Evolutionary conservation across 176 grass and related monocot species (phyloP).

Genomic region (Oryza nivara): DNA sequence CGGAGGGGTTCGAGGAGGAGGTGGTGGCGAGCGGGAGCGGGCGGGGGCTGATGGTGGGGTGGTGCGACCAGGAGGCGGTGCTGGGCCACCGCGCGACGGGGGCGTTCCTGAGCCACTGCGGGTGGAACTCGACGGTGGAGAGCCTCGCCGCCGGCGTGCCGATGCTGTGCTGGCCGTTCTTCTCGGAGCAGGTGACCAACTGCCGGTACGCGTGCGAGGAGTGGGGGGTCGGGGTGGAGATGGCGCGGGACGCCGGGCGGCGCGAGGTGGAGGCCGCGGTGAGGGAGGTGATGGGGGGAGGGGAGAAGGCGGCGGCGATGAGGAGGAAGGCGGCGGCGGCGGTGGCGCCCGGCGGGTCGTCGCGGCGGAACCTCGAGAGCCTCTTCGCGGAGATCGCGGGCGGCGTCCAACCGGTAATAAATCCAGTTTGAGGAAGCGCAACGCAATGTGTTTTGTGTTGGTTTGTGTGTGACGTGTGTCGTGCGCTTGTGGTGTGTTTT

Average conservation of each 20-base stretch:
- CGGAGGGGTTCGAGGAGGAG: conserved; percentile 45
- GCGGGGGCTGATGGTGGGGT: conserved; percentile 46
- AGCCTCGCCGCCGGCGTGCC: conserved; percentile 61
- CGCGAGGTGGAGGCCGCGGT: conserved; percentile 51
- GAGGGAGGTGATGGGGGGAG: conserved; percentile 50
- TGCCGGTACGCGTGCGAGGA: conserved; percentile 55
- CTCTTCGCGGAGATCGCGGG: conserved; percentile 22
- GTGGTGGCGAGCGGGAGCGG: conserved; percentile 8
- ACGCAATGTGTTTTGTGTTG: not conserved
- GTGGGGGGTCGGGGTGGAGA: conserved; percentile 67
- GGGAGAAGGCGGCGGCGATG: conserved; percentile 50
- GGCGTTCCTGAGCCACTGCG: conserved; percentile 66
- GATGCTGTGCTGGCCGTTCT: conserved; percentile 74
- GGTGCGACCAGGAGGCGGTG: conserved; percentile 73
- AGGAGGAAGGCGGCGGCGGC: conserved; percentile 37
- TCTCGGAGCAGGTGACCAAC: conserved; percentile 66
- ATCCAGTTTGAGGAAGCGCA: too few species aligned
- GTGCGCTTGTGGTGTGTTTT: too few species aligned
- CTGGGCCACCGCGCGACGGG: conserved; percentile 47
- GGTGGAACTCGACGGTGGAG: conserved; percentile 76
- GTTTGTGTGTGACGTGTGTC: too few species aligned
- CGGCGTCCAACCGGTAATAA: not conserved
- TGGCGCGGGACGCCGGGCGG: conserved; percentile 43
- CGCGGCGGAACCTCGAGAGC: conserved; percentile 26
- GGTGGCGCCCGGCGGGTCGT: conserved; percentile 32